Conservation (phyloP, 75 land plant species). For the Sequoiadendron giganteum region DNA sequence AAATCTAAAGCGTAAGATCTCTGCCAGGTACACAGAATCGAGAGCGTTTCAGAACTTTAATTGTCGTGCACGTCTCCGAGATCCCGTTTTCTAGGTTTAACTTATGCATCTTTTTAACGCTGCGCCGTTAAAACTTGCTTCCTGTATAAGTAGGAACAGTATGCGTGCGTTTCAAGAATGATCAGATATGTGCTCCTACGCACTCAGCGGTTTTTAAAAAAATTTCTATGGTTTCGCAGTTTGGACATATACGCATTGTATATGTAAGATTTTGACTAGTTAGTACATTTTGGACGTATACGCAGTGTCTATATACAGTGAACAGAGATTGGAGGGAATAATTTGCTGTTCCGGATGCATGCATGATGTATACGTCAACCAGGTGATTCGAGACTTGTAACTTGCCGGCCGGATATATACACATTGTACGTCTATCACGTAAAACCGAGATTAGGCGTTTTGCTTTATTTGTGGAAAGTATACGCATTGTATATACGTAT, state of each 20-base stretch:
- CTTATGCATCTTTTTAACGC: background rate
- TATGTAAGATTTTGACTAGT: background rate
- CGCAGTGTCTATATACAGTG: background rate
- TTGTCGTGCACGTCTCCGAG: slow-evolving; percentile 4
- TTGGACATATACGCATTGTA: background rate
- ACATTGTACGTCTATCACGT: too few relatives aligned
- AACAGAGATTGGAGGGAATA: too few relatives aligned
- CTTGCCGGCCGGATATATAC: background rate
- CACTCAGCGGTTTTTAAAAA: background rate
- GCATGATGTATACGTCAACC: background rate
- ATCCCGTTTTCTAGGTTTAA: background rate
- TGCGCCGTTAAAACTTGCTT: background rate
- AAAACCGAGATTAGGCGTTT: too few relatives aligned
- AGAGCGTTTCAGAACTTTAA: background rate
- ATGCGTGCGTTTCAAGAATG: background rate
- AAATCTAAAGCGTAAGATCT: background rate
- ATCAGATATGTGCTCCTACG: background rate
- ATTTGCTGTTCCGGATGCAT: background rate
- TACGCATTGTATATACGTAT: background rate
- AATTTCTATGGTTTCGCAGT: background rate
- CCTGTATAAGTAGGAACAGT: background rate
- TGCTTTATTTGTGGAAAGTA: too few relatives aligned
- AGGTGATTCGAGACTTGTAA: background rate
- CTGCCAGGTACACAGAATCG: too few relatives aligned
- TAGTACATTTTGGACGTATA: background rate